These are phyloP conservation scores for Botrytis fabae DNA, from an alignment of 2,329 filamentous ascomycete genomes.

Conservation along the genomic window DNA sequence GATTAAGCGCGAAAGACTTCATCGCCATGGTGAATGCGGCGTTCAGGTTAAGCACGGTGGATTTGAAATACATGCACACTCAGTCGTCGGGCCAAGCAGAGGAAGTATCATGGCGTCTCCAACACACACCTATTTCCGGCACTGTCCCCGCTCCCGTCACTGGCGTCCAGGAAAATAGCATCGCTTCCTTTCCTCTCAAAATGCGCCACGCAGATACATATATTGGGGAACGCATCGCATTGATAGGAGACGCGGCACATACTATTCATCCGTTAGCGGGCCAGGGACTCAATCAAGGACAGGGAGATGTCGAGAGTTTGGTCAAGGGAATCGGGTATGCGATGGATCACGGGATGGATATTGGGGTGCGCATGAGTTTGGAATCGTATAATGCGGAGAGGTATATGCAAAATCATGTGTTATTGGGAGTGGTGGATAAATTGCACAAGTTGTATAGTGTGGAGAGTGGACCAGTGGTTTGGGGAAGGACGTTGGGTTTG, in stretches of 20 bases:
- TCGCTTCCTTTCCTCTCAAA: conserved; percentile 88
- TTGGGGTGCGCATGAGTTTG: conserved; percentile 75
- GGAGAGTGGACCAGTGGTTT: conserved; percentile 75
- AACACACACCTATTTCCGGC: conserved; percentile 57
- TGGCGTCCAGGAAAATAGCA: conserved; percentile 72
- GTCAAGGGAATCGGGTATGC: conserved; percentile 73
- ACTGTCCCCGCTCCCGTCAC: conserved; percentile 65
- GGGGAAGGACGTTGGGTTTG: conserved; percentile 74
- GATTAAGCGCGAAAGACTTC: conserved; percentile 71
- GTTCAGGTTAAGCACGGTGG: conserved; percentile 76
- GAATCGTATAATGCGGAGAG: conserved; percentile 80
- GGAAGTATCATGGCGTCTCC: conserved; percentile 81
- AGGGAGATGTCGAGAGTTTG: conserved; percentile 83
- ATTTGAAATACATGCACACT: conserved; percentile 80
- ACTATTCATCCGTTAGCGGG: conserved; percentile 93
- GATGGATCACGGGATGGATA: conserved; percentile 80
- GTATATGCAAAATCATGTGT: conserved; percentile 77
- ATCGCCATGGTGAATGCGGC: conserved; percentile 88
- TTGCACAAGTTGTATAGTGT: conserved; percentile 90
- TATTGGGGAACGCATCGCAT: conserved; percentile 81
- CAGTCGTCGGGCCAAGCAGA: conserved; percentile 59
- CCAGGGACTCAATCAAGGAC: conserved; percentile 90
- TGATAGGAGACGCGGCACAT: conserved; percentile 93
- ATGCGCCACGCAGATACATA: conserved; percentile 95
- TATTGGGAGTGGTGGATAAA: conserved; percentile 83